A percentile compares a stretch with the other conserved stretches of the same genome.
These are phyloP conservation scores for Datura wrightii DNA, from an alignment of 257 asterid species.

Conservation along the genomic window DNA sequence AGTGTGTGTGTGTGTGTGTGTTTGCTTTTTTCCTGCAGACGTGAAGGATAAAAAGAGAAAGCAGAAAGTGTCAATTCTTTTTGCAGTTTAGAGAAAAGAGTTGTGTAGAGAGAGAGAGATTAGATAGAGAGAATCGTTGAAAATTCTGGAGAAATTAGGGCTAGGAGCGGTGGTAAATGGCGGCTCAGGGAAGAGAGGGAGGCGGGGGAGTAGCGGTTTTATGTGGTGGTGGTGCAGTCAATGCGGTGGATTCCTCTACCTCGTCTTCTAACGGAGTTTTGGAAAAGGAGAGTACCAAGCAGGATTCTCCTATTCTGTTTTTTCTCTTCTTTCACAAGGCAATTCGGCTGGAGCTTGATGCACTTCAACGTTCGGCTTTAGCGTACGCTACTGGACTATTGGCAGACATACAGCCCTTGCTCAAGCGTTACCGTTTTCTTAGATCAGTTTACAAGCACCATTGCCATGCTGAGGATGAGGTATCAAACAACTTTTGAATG, in stretches of 20 bases:
- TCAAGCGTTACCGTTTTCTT: constrained; percentile 48
- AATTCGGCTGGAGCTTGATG: constrained; percentile 54
- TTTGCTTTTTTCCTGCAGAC: neutral
- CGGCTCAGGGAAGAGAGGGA: constrained; percentile 50
- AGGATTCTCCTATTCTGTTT: constrained; percentile 47
- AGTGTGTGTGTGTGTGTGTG: neutral
- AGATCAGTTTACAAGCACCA: constrained; percentile 55
- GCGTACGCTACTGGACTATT: constrained; percentile 48
- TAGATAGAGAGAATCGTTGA: neutral
- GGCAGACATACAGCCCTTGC: constrained; percentile 44
- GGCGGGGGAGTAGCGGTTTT: constrained; percentile 55
- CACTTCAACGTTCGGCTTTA: constrained; percentile 51
- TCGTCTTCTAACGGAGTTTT: constrained; percentile 35
- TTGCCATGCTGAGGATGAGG: constrained; percentile 61
- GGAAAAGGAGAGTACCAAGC: constrained; percentile 30
- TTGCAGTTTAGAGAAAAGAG: neutral
- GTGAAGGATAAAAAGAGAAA: constrained; percentile 7
- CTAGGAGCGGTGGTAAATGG: constrained; percentile 35
- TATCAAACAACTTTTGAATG: neutral
- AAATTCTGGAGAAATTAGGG: constrained; percentile 28
- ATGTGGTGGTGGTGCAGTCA: constrained; percentile 44
- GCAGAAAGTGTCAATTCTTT: constrained; percentile 23
- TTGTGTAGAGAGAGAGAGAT: no score
- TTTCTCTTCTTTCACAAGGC: constrained; percentile 55
- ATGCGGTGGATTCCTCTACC: constrained; percentile 44